Evolutionary conservation across 164 flowering plant genomes (phyloP), one percentile per base, ranked within the genome.

Genomic region (Macadamia tetraphylla): DNA sequence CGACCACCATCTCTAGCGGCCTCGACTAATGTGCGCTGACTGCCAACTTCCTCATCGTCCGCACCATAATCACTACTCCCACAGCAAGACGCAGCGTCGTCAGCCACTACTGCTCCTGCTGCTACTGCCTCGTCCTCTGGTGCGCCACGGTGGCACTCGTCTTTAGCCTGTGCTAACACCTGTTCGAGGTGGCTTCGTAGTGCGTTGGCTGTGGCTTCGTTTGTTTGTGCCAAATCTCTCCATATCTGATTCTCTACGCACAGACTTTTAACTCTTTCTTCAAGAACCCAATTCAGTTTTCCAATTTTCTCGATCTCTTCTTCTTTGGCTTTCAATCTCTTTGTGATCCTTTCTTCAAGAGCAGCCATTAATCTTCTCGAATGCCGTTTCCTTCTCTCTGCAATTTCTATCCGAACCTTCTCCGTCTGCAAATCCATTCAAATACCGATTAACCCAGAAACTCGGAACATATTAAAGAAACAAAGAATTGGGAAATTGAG

Each of bases 171-270:
- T 12, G 87, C 78, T 1, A 87, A 75, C 11, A 83, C 83, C 66
- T 83, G 86, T 60, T 84, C 90, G 31, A 91, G 81, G 60, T 87
- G 83, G 67, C 68, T 55, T 0, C 88, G 74, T 0, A 91, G 74
- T 1, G 87, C 83, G 69, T 85, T 84, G 15, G 87, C 95, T 0
- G 91, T 81, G 29, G 97, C 93, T 64, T 91, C 97, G 79, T 85
- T 87, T 13, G 84, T 69, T 53, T 83, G 87, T 0, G 97, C 94
- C 62, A 89, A 46, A 13, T 87, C 91, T 6, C 85, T 60, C 97
- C 95, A 91, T 35, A 89, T 80, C 70, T 87, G 90, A 62, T 85
- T 89, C 80, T 91, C 93, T 17, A 86, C 7, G 76, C 67, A 76
- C 14, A 91, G 81, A 2, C 77, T 76, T 63, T 79, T 83, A 59